Conservation (phyloP, 345 rosid species). For the Citrus cavaleriei region DNA sequence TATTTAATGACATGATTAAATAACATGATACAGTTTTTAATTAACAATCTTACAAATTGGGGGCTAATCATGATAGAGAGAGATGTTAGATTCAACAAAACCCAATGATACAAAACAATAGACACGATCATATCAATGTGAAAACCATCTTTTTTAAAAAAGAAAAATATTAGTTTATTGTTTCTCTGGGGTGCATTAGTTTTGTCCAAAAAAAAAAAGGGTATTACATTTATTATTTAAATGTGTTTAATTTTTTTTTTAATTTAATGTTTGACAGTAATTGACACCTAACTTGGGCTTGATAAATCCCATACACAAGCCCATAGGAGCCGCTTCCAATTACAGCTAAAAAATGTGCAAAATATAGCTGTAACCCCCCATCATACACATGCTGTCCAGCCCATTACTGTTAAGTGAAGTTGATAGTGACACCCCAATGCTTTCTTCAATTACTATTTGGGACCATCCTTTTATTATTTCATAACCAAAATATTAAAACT, state of each 20-base stretch:
- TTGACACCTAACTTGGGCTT: not conserved
- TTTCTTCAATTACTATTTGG: constrained; percentile 25
- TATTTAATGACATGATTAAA: constrained; percentile 9
- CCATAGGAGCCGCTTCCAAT: not conserved
- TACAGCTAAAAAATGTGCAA: not conserved
- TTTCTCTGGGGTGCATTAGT: not conserved
- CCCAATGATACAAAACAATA: not conserved
- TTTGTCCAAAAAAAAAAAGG: not conserved
- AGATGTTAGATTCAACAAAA: not conserved
- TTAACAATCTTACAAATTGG: not conserved
- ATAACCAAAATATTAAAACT: not conserved
- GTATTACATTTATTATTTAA: not conserved
- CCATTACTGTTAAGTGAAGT: constrained; percentile 29
- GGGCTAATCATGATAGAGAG: not conserved
- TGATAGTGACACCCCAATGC: constrained; percentile 1
- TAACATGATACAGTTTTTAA: not conserved
- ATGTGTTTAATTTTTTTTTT: too few species aligned
- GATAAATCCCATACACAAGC: not conserved
- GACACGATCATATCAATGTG: not conserved
- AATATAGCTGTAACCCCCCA: not conserved
- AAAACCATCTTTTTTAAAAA: not conserved
- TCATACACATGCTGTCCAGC: constrained; percentile 27
- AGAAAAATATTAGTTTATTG: too few species aligned
- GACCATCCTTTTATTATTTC: constrained; percentile 24
- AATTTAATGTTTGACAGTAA: too few species aligned